Evolutionary conservation across 2,329 filamentous ascomycete genomes (phyloP), one percentile per base, ranked within the genome.

Genomic region (Aquanectria penicillioides): DNA sequence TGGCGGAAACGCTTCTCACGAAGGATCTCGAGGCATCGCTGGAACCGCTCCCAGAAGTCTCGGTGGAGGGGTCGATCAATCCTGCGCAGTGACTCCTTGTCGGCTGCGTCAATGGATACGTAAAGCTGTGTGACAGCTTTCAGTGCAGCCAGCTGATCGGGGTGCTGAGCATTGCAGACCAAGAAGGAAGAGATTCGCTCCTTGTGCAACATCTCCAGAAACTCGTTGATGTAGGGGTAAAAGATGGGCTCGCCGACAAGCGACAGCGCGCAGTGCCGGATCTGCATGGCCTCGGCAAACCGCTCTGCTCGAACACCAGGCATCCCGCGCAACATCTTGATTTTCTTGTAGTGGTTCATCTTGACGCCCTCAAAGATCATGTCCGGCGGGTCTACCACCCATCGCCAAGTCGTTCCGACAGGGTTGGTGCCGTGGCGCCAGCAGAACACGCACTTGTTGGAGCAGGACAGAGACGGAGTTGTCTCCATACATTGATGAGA

Each of bases 401-500:
- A 99, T 60, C 94, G 89, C 94, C 95, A 98, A 5, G 91, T 97
- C 3, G 95, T 98, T 43, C 94, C 94, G 0, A 98, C 95, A 0
- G 94, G 94, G 74, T 98, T 99, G 0, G 95, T 98, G 50, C 94
- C 95, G 73, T 98, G 95, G 6, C 95, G 89, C 95, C 94, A 99
- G 83, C 94, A 99, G 77, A 98, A 99, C 65, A 99, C 93, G 75
- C 95, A 98, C 76, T 99, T 98, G 81, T 98, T 98, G 62, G 91
- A 95, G 82, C 94, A 99, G 9, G 93, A 97, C 4, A 99, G 86
- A 0, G 94, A 97, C 0, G 94, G 94, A 0, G 94, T 98, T 2
- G 94, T 94, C 78, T 99, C 94, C 95, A 99, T 99, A 77, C 94
- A 99, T 61, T 97, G 90, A 73, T 99, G 95, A 0, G 94, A 97